Conservation (phyloP, 352 stramenopile genomes). For the Globisporangium middletonii region DNA sequence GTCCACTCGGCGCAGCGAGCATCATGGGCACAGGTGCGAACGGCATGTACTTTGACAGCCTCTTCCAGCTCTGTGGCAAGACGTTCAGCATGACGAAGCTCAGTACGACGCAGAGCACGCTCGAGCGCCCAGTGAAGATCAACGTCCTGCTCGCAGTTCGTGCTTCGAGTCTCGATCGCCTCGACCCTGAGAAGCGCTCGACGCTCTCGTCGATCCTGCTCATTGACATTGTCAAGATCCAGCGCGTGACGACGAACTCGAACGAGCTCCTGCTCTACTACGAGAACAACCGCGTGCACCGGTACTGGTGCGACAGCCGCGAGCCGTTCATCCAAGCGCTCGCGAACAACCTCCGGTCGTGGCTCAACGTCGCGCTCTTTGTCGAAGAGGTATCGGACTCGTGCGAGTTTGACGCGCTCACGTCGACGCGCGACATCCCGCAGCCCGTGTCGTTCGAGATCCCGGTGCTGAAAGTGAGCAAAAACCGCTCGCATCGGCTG, state of each 20-base stretch:
- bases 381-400: constrained; percentile 83
- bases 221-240: constrained; percentile 87
- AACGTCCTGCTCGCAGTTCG: constrained; percentile 72
- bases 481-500: constrained; percentile 62
- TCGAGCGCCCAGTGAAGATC: constrained; percentile 59
- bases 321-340: constrained; percentile 86
- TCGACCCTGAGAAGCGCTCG: constrained; percentile 55
- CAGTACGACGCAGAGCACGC: constrained; percentile 68
- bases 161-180: constrained; percentile 66
- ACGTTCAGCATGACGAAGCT: constrained; percentile 84
- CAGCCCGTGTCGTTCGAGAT: constrained; percentile 82
- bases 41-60: constrained; percentile 85
- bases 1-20: constrained; percentile 11
- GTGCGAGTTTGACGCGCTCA: constrained; percentile 79
- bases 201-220: constrained; percentile 80
- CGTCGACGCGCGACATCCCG: constrained; percentile 68
- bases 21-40: constrained; percentile 24
- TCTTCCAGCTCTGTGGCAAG: constrained; percentile 83
- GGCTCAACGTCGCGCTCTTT: constrained; percentile 73
- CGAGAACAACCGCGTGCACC: constrained; percentile 81
- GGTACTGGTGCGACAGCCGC: constrained; percentile 83
- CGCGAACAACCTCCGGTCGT: constrained; percentile 82
- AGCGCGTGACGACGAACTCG: constrained; percentile 78
- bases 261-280: constrained; percentile 82
- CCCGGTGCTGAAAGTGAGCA: constrained; percentile 81